Evolutionary conservation across 306 rosid genomes (phyloP).

Genomic region (Macrotyloma uniflorum): DNA sequence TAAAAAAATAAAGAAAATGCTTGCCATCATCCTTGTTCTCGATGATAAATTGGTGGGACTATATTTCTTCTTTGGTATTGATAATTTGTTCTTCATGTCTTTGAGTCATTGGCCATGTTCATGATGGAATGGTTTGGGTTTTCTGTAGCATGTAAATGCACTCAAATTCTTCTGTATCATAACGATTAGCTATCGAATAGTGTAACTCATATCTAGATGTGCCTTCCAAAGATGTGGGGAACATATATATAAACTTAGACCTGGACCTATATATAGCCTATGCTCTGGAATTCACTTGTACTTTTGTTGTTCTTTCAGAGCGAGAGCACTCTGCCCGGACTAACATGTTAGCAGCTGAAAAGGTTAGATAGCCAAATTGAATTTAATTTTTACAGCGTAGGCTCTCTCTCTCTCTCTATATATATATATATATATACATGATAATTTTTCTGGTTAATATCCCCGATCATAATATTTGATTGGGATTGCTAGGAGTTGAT

Average conservation of each 20-base stretch:
- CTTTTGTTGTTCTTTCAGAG: slow-evolving; percentile 54
- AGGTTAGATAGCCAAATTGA: slow-evolving; percentile 50
- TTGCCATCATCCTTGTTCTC: not conserved
- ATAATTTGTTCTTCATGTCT: not conserved
- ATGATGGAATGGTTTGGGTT: slow-evolving; percentile 16
- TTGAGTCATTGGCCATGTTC: not conserved
- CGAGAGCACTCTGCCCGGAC: slow-evolving; percentile 49
- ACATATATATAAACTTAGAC: slow-evolving; percentile 19
- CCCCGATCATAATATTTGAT: not conserved
- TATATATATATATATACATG: slow-evolving; percentile 20
- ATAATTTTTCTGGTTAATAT: slow-evolving; percentile 17
- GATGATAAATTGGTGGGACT: not conserved
- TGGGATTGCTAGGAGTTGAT: slow-evolving; percentile 11
- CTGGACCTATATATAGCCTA: not conserved
- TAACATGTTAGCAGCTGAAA: slow-evolving; percentile 55
- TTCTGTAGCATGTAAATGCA: not conserved
- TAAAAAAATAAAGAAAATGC: not conserved
- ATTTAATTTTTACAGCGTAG: slow-evolving; percentile 3
- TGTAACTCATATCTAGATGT: not conserved
- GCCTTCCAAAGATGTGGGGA: not conserved
- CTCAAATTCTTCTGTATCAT: not conserved
- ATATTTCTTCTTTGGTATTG: not conserved
- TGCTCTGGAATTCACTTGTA: slow-evolving; percentile 47
- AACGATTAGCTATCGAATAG: not conserved
- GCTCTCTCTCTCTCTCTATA: too few species aligned